Evolutionary conservation across 2,329 filamentous ascomycete species (phyloP).

Genomic region (Alternaria novae-zelandiae): DNA sequence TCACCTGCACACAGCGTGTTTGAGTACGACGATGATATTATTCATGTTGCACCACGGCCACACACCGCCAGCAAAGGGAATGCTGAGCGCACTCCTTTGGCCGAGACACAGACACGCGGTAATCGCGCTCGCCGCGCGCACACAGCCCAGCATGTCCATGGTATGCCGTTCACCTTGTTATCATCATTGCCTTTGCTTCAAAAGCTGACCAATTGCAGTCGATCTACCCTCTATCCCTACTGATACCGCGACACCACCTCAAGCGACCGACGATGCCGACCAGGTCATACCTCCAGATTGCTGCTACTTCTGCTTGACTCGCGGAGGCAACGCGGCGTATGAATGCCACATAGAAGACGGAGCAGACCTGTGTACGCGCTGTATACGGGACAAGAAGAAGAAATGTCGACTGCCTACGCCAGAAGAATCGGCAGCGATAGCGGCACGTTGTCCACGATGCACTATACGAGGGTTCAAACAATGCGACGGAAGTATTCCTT

Average conservation of each 20-base stretch:
- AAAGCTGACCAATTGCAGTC: background rate
- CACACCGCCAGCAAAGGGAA: background rate
- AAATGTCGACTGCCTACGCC: constrained; percentile 16
- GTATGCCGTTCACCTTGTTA: background rate
- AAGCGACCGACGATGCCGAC: background rate
- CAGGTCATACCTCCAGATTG: constrained; percentile 10
- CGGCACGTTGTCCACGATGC: constrained; percentile 22
- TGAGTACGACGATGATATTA: background rate
- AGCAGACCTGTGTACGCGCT: constrained; percentile 10
- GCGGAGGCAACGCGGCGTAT: constrained; percentile 24
- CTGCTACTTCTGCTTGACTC: constrained; percentile 18
- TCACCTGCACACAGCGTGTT: background rate
- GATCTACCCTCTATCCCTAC: background rate
- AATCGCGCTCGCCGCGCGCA: background rate
- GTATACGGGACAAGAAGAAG: constrained; percentile 9
- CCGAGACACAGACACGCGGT: background rate
- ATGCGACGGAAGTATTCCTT: constrained; percentile 10
- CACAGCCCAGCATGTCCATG: background rate
- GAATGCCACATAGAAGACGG: constrained; percentile 15
- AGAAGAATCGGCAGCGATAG: constrained; percentile 13
- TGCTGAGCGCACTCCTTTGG: background rate
- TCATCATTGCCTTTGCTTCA: background rate
- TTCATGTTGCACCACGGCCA: background rate
- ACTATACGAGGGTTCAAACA: constrained; percentile 18
- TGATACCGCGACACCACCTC: background rate